Evolutionary conservation across 768 basidiomycete species (phyloP), one percentile per base, ranked within the genome.

Genomic region (Macrolepiota fuliginosa): DNA sequence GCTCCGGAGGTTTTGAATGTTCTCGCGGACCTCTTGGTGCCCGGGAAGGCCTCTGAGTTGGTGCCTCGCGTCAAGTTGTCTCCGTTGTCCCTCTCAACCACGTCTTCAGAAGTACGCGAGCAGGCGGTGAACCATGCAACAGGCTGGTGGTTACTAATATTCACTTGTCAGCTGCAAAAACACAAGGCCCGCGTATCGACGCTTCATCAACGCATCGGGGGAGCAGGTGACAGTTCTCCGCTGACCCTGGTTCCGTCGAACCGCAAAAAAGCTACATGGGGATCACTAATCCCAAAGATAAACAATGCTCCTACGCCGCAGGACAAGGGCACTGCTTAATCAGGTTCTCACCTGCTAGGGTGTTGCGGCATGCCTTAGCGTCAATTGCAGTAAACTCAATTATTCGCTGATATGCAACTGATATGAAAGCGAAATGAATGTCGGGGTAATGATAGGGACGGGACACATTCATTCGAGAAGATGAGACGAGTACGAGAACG

Each of bases 1-100:
- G 29, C 29, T 32, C 29, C 29, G 29, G 9, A 12, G 22, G 12
- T 13, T 9, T 19, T 13, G 29, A 19, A 10, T 35, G 22, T 61
- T 61, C 52, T 54, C 59, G 59, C 59, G 59, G 59, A 52, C 29
- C 52, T 46, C 40, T 61, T 52, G 52, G 59, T 35, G 13, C 53
- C 19, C 42, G n/a, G 53, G n/a, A 4, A n/a, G 13, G 22, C 29
- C 29, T 7, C 29, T 7, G 29, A 32, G 29, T 32, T 32, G 29
- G 37, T 39, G 13, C 19, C 6, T 39, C 12, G 19, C 27, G 22
- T 22, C 22, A 32, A 32, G 3, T 32, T 39, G 15, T 39, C 15
- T 39, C 47, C 47, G 24, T 49, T 25, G 47, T 25, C 42, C 42
- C 42, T 19, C 42, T 9, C 42, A 45, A 9, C 42, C 19, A 9